phyloP scores from a whole-genome alignment of 768 basidiomycete genomes.

The Panus rudis region DNA sequence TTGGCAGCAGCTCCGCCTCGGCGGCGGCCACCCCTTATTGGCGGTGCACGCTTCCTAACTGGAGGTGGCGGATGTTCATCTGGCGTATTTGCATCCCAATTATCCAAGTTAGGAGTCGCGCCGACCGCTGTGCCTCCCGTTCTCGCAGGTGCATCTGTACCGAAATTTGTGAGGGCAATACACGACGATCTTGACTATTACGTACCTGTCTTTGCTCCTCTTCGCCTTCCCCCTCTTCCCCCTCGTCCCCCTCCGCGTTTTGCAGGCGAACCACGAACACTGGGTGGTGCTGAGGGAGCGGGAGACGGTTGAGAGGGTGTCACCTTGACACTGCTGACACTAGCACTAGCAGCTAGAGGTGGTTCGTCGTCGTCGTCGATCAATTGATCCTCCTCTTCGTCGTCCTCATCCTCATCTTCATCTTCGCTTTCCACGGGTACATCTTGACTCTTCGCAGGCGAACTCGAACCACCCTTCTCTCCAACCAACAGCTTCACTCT shows the following conservation, averaged over 20 bases:
- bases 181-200: constrained; percentile 35
- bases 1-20: constrained; percentile 23
- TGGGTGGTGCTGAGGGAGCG: constrained; percentile 4
- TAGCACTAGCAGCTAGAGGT: constrained; percentile 19
- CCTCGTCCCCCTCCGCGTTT: constrained; percentile 37
- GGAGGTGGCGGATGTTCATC: constrained; percentile 4
- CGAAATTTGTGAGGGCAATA: constrained; percentile 29
- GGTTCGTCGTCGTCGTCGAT: constrained; percentile 62
- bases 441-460: constrained; percentile 22
- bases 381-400: constrained; percentile 74
- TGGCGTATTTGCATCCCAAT: too few relatives aligned
- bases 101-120: background rate
- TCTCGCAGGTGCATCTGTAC: constrained; percentile 6
- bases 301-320: background rate
- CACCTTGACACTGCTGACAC: constrained; percentile 8
- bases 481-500: constrained; percentile 46
- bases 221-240: constrained; percentile 23
- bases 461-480: constrained; percentile 32
- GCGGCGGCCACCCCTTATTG: constrained; percentile 18
- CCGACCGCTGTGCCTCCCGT: constrained; percentile 4
- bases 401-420: constrained; percentile 57
- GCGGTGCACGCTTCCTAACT: constrained; percentile 18
- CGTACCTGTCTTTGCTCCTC: constrained; percentile 7
- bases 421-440: constrained; percentile 29
- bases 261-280: constrained; percentile 12